These are phyloP conservation scores for Ogataea salicorniae DNA, from an alignment of 805 yeast species.

Conservation along the genomic window DNA sequence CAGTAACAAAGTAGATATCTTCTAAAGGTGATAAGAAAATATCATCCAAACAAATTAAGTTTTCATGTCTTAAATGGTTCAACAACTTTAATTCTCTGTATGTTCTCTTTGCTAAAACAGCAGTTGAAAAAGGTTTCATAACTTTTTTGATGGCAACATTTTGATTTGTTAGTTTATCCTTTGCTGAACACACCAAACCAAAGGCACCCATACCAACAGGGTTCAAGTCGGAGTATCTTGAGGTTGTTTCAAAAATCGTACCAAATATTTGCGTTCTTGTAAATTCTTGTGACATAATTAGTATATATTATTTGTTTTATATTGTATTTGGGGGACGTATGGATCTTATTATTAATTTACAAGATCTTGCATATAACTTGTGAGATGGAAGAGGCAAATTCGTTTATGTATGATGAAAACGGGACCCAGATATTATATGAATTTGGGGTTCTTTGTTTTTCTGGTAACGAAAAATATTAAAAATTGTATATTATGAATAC, in stretches of 20 bases:
- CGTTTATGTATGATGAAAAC: not conserved
- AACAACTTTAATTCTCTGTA: conserved; percentile 91
- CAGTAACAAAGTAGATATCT: conserved; percentile 94
- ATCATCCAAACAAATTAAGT: conserved; percentile 86
- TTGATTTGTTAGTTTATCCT: conserved; percentile 83
- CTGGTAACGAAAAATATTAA: not conserved
- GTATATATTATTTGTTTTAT: not conserved
- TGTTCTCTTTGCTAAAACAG: conserved; percentile 93
- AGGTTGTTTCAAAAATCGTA: conserved; percentile 90
- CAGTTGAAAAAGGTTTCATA: conserved; percentile 94
- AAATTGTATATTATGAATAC: not conserved
- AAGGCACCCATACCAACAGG: conserved; percentile 99
- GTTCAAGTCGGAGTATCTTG: conserved; percentile 82
- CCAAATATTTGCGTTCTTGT: conserved; percentile 89
- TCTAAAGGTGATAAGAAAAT: conserved; percentile 92
- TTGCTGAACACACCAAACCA: conserved; percentile 95
- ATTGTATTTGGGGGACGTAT: not conserved
- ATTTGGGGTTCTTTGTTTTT: not conserved
- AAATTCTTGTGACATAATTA: conserved; percentile 33
- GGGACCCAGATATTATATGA: not conserved
- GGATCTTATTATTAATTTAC: not conserved
- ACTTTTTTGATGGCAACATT: conserved; percentile 96
- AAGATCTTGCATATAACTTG: not conserved
- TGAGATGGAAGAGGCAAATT: not conserved
- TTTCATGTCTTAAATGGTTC: conserved; percentile 92